phyloP scores from a whole-genome alignment of 1,139 yeast genomes.

The Kodamaea sp. region DNA sequence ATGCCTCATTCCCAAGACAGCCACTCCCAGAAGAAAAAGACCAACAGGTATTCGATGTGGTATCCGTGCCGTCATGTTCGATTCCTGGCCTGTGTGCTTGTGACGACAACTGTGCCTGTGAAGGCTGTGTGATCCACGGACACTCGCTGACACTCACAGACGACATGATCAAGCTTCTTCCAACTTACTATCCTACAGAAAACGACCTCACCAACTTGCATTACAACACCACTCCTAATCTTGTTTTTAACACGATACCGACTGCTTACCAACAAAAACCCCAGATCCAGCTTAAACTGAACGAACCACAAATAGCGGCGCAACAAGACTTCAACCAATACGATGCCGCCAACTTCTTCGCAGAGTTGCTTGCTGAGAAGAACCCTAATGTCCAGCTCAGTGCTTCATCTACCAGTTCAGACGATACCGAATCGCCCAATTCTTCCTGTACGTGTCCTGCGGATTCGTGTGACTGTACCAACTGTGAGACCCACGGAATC shows the following conservation, averaged over 20 bases:
- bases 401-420: conserved; percentile 5
- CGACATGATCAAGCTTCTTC: conserved; percentile 12
- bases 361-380: conserved; percentile 4
- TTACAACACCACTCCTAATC: conserved; percentile 7
- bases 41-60: conserved; percentile 22
- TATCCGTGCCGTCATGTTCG: conserved; percentile 42
- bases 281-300: not conserved
- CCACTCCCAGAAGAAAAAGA: too few relatives aligned
- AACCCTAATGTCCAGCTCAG: not conserved
- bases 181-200: conserved; percentile 8
- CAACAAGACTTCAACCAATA: not conserved
- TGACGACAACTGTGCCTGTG: conserved; percentile 48
- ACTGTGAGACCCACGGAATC: conserved; percentile 58
- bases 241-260: conserved; percentile 10
- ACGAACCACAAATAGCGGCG: not conserved
- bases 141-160: conserved; percentile 16
- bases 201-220: conserved; percentile 9
- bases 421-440: conserved; percentile 17
- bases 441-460: conserved; percentile 45
- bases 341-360: not conserved
- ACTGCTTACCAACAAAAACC: not conserved
- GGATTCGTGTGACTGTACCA: conserved; percentile 50
- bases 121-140: conserved; percentile 49
- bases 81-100: conserved; percentile 55
- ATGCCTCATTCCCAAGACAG: too few relatives aligned